Evolutionary conservation across 2,329 filamentous ascomycete species (phyloP).

Genomic region (Trichoderma polysporum): DNA sequence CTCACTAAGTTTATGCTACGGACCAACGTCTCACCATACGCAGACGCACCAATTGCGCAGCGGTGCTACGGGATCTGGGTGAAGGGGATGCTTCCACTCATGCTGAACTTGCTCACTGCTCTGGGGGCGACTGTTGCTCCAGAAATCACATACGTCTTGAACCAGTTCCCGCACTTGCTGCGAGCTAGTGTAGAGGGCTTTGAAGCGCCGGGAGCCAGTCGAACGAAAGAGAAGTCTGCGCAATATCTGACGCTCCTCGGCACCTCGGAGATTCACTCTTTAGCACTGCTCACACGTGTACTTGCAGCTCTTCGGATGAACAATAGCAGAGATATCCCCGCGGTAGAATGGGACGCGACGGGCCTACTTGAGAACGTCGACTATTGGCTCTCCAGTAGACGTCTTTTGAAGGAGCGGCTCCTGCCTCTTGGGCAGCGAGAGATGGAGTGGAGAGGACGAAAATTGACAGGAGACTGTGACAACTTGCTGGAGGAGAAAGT

Average conservation of each 20-base stretch:
- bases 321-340: constrained; percentile 70
- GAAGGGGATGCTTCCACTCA: constrained; percentile 80
- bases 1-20: constrained; percentile 76
- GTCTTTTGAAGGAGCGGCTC: constrained; percentile 69
- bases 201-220: constrained; percentile 57
- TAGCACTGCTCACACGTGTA: constrained; percentile 73
- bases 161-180: constrained; percentile 82
- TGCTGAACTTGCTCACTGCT: constrained; percentile 81
- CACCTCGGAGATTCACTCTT: constrained; percentile 74
- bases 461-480: constrained; percentile 46
- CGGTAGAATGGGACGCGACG: constrained; percentile 72
- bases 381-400: constrained; percentile 70
- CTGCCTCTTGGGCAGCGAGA: constrained; percentile 73
- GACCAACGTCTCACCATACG: constrained; percentile 71
- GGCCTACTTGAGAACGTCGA: constrained; percentile 79
- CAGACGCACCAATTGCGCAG: constrained; percentile 63
- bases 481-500: constrained; percentile 76
- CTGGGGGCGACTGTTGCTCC: constrained; percentile 79
- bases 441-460: constrained; percentile 56
- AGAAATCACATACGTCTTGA: constrained; percentile 84
- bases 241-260: constrained; percentile 71
- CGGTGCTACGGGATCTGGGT: constrained; percentile 89
- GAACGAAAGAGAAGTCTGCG: constrained; percentile 49
- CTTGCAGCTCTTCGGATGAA: constrained; percentile 64
- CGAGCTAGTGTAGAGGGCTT: constrained; percentile 70